These are phyloP conservation scores for Pichia sp. DNA, from an alignment of 1,139 yeast genomes.

Conservation along the genomic window DNA sequence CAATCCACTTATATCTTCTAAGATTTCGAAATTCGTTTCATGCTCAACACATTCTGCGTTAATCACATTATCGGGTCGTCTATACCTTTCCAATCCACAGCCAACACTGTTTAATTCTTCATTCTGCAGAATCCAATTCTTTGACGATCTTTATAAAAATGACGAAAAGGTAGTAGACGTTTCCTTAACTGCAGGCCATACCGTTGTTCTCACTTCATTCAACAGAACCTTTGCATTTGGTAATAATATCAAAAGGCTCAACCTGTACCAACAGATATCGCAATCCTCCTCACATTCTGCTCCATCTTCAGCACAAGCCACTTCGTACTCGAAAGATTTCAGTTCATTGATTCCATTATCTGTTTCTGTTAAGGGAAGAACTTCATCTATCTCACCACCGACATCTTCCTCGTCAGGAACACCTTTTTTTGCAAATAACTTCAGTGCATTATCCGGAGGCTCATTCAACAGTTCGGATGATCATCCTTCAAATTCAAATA, in stretches of 20 bases:
- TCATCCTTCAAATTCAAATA: slow-evolving; percentile 1
- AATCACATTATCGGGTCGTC: slow-evolving; percentile 38
- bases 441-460: slow-evolving; percentile 6
- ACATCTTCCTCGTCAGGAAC: not conserved
- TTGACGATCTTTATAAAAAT: slow-evolving; percentile 22
- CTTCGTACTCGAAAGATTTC: slow-evolving; percentile 29
- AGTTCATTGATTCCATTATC: slow-evolving; percentile 48
- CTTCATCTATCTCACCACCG: not conserved
- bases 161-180: slow-evolving; percentile 40
- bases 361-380: slow-evolving; percentile 30
- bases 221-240: slow-evolving; percentile 80
- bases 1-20: slow-evolving; percentile 8
- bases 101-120: slow-evolving; percentile 19
- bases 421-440: slow-evolving; percentile 4
- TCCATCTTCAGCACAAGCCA: not conserved
- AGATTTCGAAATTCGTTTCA: slow-evolving; percentile 8
- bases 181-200: slow-evolving; percentile 65
- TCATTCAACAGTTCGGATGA: slow-evolving; percentile 11
- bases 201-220: slow-evolving; percentile 50
- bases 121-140: slow-evolving; percentile 25
- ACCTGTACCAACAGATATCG: slow-evolving; percentile 6
- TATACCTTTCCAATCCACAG: slow-evolving; percentile 15
- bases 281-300: not conserved
- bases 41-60: slow-evolving; percentile 16
- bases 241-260: slow-evolving; percentile 9